Evolutionary conservation across 164 flowering plant genomes (phyloP), one percentile per base, ranked within the genome.

Genomic region (Paratinospora sagittata): DNA sequence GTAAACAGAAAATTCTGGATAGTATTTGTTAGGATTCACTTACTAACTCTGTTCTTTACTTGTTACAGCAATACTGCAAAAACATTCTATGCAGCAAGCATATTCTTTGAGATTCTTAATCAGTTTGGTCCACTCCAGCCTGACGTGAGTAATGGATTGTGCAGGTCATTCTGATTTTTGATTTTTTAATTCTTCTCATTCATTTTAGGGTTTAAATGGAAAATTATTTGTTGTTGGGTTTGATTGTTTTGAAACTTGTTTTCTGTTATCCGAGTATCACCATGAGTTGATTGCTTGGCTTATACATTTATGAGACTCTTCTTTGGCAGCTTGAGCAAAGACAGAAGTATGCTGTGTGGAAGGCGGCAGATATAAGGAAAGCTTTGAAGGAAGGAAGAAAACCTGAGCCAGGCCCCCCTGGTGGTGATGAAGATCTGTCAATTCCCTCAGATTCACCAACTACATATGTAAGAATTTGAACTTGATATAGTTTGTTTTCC

Each of bases 321-420:
- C 52, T 73, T 76, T 75, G 66, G 68, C 87, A 95, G 99, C 84
- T 95, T 71, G 97, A 91, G 82, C 97, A 95, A 79, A 95, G 89
- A 76, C 98, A 91, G 77, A 95, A 92, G 76, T 92, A 95, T 90
- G 94, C 99, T 70, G 95, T 71, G n/a, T 95, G 99, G 99, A 95
- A 95, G 82, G 99, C 99, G 76, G 99, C 90, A 37, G 99, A 95
- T 82, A 91, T 92, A 66, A 85, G 98, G 80, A 95, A 90, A 82
- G 99, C 99, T 75, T 55, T 95, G 80, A 95, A 91, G 78, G 99
- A 95, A 81, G 99, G 99, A 72, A 84, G 98, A 82, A 92, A 78
- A 72, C 99, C 98, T 63, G 85, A 70, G 34, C 88, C 98, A 41
- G 99, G 99, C 14, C 92, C 96, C 16, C 97, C 96, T 68, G 85